Percentiles rank a stretch among this genome's conserved stretches.
Conservation (phyloP, 176 grass and related monocot species). For the Triticum monococcum region DNA sequence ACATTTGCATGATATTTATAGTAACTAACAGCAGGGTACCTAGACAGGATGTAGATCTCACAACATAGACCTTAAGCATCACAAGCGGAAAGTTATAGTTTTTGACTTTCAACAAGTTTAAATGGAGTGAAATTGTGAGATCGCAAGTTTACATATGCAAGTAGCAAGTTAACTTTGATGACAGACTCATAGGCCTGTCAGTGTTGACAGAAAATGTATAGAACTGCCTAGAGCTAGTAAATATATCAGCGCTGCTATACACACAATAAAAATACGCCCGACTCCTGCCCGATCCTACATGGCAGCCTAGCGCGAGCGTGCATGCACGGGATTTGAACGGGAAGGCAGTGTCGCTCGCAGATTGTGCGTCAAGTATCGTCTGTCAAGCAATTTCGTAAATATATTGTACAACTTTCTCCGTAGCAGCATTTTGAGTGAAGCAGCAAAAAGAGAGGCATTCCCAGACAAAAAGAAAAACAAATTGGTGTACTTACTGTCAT, state of each 20-base stretch:
- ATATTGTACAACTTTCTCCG: not conserved
- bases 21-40: not conserved
- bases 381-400: not conserved
- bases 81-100: not conserved
- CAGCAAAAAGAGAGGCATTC: not conserved
- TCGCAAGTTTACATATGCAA: conserved; percentile 15
- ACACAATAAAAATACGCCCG: too few species aligned
- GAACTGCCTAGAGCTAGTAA: not conserved
- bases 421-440: not conserved
- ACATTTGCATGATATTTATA: not conserved
- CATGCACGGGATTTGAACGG: too few species aligned
- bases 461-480: not conserved
- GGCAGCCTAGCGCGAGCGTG: too few species aligned
- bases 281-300: too few species aligned
- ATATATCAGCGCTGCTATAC: not conserved
- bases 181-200: not conserved
- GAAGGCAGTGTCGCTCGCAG: too few species aligned
- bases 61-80: conserved; percentile 5
- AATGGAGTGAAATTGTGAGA: conserved; percentile 11
- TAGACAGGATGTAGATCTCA: conserved; percentile 16
- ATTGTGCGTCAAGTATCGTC: too few species aligned
- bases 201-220: not conserved
- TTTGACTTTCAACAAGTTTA: conserved; percentile 17
- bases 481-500: conserved; percentile 62
- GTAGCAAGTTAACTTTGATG: conserved; percentile 7